Evolutionary conservation across 2,329 filamentous ascomycete genomes (phyloP).

Genomic region (Cercospora sesami): DNA sequence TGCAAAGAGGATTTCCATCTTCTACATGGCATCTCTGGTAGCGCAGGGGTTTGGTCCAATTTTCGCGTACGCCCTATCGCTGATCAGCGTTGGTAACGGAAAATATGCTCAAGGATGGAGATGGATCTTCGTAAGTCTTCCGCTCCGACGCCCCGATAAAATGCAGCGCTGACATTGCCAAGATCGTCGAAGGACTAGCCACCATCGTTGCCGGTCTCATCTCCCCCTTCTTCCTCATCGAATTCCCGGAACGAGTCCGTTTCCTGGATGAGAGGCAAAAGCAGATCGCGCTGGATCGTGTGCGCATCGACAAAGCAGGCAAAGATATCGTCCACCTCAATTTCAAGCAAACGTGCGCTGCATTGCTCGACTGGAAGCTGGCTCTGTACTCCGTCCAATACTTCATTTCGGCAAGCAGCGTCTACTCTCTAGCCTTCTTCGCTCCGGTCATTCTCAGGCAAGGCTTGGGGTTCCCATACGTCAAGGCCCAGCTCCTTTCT

Average conservation of each 20-base stretch:
- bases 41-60: constrained; percentile 40
- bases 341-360: constrained; percentile 30
- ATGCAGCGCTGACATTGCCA: constrained; percentile 22
- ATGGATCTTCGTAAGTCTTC: constrained; percentile 25
- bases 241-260: constrained; percentile 44
- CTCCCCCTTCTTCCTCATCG: constrained; percentile 44
- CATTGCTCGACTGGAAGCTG: constrained; percentile 38
- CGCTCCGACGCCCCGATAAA: not conserved
- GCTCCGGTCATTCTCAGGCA: constrained; percentile 69
- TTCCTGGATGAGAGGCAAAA: constrained; percentile 37
- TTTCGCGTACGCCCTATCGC: constrained; percentile 38
- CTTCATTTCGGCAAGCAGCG: constrained; percentile 45
- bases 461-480: constrained; percentile 65
- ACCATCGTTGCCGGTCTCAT: constrained; percentile 43
- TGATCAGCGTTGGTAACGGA: constrained; percentile 38
- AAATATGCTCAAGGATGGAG: constrained; percentile 38
- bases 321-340: constrained; percentile 33
- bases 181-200: constrained; percentile 45
- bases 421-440: constrained; percentile 76
- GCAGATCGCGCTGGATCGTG: constrained; percentile 38
- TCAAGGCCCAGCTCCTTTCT: constrained; percentile 66
- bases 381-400: constrained; percentile 36
- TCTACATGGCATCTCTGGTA: constrained; percentile 45
- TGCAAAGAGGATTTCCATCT: constrained; percentile 43
- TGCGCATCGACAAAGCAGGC: constrained; percentile 34